These are phyloP conservation scores for Trametes cinnabarina DNA, from an alignment of 768 basidiomycete genomes.

Conservation along the genomic window DNA sequence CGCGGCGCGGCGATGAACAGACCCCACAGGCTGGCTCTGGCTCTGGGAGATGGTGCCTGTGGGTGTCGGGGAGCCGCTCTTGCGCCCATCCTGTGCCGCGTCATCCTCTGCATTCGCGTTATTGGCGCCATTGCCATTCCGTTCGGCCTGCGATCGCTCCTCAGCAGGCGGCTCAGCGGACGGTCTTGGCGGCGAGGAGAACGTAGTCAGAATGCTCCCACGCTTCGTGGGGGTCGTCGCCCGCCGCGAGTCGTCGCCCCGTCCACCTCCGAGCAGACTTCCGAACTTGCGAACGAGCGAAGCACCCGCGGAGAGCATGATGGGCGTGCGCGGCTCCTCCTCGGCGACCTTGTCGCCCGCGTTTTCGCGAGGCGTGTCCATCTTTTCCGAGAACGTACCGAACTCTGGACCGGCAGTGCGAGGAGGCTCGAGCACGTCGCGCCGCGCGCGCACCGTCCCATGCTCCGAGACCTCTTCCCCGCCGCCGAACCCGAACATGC, in stretches of 20 bases:
- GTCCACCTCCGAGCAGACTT: slow-evolving; percentile 52
- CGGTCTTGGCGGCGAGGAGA: slow-evolving; percentile 35
- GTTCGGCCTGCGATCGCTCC: slow-evolving; percentile 14
- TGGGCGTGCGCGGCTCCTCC: slow-evolving; percentile 30
- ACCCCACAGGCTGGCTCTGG: slow-evolving; percentile 57
- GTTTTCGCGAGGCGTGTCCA: slow-evolving; percentile 29
- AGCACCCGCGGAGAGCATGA: slow-evolving; percentile 52
- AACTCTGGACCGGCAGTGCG: slow-evolving; percentile 68
- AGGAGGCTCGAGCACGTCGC: slow-evolving; percentile 38
- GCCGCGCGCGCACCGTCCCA: slow-evolving; percentile 27
- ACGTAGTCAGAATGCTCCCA: slow-evolving; percentile 49
- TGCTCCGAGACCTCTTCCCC: slow-evolving; percentile 43
- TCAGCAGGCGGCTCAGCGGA: slow-evolving; percentile 26
- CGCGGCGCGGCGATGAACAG: slow-evolving; percentile 69
- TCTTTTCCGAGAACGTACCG: slow-evolving; percentile 47
- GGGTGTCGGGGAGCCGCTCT: slow-evolving; percentile 21
- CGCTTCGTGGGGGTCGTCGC: slow-evolving; percentile 40
- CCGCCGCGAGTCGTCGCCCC: slow-evolving; percentile 42
- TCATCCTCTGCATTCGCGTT: slow-evolving; percentile 22
- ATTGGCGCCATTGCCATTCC: slow-evolving; percentile 16
- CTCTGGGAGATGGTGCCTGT: slow-evolving; percentile 34
- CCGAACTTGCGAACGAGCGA: slow-evolving; percentile 80
- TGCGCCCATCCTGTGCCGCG: slow-evolving; percentile 18
- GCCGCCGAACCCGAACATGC: slow-evolving; percentile 50
- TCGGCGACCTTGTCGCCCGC: slow-evolving; percentile 32